phyloP scores from a whole-genome alignment of 305 asterid genomes.

The Ilex paraguariensis region DNA sequence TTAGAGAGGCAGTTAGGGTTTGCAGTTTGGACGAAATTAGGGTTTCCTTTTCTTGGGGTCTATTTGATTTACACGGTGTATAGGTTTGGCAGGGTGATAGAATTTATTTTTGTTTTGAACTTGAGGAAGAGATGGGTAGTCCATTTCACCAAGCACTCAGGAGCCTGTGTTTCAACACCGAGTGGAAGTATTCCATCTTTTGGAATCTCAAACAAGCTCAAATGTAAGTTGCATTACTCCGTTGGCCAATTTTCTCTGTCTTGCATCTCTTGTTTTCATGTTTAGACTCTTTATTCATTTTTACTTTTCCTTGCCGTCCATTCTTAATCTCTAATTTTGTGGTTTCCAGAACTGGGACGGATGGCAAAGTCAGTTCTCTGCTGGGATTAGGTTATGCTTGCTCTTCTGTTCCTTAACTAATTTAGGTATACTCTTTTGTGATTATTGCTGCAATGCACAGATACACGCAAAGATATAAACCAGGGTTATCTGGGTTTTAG shows the following conservation, averaged over 20 bases:
- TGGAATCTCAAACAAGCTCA: constrained; percentile 85
- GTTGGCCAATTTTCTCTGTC: too few species aligned
- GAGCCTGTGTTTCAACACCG: constrained; percentile 68
- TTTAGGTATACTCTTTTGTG: not conserved
- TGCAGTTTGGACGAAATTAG: constrained; percentile 33
- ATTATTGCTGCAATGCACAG: not conserved
- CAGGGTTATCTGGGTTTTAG: too few species aligned
- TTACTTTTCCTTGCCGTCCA: too few species aligned
- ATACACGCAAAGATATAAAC: too few species aligned
- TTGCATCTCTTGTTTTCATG: too few species aligned
- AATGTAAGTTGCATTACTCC: constrained; percentile 60
- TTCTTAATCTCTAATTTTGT: constrained; percentile 19
- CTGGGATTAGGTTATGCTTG: constrained; percentile 70
- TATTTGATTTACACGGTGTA: too few species aligned
- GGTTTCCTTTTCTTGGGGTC: constrained; percentile 14
- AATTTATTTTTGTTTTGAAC: constrained; percentile 9
- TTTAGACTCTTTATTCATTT: too few species aligned
- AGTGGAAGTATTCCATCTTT: constrained; percentile 88
- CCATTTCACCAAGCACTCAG: constrained; percentile 66
- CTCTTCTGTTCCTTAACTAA: constrained; percentile 5
- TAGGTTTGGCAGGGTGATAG: constrained; percentile 8
- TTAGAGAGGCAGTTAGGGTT: constrained; percentile 90
- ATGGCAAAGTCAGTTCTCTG: constrained; percentile 81
- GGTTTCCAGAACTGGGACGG: constrained; percentile 60
- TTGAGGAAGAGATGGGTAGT: constrained; percentile 60